Conservation (phyloP, 2,329 filamentous ascomycete genomes). For the Eutypella sp. region DNA sequence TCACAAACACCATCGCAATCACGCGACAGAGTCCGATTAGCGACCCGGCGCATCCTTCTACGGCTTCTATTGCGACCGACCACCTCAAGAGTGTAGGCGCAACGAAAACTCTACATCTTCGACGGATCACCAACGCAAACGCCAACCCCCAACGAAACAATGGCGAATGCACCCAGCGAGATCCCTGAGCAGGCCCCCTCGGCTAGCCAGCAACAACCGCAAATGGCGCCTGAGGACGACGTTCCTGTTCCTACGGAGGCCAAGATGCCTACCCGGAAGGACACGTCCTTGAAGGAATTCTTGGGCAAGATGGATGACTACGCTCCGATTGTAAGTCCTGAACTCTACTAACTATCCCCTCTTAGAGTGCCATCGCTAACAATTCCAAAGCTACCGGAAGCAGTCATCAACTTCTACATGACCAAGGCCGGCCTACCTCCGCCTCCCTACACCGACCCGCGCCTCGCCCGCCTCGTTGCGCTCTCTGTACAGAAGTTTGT, state of each 20-base stretch:
- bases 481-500: constrained; percentile 99
- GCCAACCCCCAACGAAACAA: constrained; percentile 4
- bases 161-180: constrained; percentile 23
- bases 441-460: constrained; percentile 82
- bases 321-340: constrained; percentile 78
- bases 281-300: constrained; percentile 88
- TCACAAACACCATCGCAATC: too few relatives aligned
- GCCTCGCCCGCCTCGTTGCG: constrained; percentile 86
- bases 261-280: constrained; percentile 75
- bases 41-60: too few relatives aligned
- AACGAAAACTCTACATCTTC: too few relatives aligned
- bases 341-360: neutral
- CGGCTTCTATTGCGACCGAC: too few relatives aligned
- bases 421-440: constrained; percentile 91
- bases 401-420: constrained; percentile 97
- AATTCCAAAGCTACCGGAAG: constrained; percentile 76
- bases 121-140: too few relatives aligned
- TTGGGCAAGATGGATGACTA: constrained; percentile 97
- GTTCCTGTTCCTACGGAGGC: constrained; percentile 38
- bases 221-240: constrained; percentile 15
- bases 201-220: constrained; percentile 14
- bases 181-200: constrained; percentile 23
- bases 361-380: constrained; percentile 1
- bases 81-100: too few relatives aligned
- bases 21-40: too few relatives aligned